Conservation (phyloP, 2,329 filamentous ascomycete genomes). For the Talaromyces sp. region DNA sequence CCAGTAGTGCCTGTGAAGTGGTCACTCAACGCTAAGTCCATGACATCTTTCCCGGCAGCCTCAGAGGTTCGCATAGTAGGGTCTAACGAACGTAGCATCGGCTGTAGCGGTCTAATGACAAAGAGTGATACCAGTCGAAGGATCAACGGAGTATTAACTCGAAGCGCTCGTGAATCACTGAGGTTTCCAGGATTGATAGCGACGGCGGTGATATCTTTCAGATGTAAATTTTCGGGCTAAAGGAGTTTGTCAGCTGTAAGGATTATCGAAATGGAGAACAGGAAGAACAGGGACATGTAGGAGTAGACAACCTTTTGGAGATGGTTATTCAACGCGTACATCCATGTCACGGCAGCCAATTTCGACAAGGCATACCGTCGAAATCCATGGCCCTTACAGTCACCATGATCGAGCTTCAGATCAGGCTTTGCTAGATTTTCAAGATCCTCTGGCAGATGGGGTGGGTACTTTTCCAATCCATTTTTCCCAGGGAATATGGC, state of each 20-base stretch:
- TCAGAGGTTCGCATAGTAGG: not conserved
- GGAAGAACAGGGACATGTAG: not conserved
- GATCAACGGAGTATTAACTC: not conserved
- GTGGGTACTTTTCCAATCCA: not conserved
- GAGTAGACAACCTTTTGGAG: conserved; percentile 4
- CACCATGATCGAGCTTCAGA: conserved; percentile 9
- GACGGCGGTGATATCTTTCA: conserved; percentile 7
- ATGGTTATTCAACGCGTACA: conserved; percentile 9
- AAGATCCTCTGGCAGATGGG: conserved; percentile 1
- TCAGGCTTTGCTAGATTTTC: not conserved
- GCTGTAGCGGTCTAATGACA: not conserved
- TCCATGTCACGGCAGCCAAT: conserved; percentile 15
- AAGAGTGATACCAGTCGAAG: not conserved
- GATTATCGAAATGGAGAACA: too few species aligned
- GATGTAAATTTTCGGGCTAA: not conserved
- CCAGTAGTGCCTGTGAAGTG: not conserved
- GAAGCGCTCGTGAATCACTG: conserved; percentile 8
- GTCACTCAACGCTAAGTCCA: not conserved
- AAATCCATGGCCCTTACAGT: conserved; percentile 11
- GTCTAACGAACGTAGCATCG: not conserved
- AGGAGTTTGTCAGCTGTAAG: not conserved
- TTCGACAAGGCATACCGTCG: conserved; percentile 13
- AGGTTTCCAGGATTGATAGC: conserved; percentile 14
- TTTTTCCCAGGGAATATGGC: conserved; percentile 5
- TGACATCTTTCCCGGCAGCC: not conserved